These are phyloP conservation scores for Groenewaldozyma sp. DNA, from an alignment of 1,139 yeast genomes.

Conservation along the genomic window DNA sequence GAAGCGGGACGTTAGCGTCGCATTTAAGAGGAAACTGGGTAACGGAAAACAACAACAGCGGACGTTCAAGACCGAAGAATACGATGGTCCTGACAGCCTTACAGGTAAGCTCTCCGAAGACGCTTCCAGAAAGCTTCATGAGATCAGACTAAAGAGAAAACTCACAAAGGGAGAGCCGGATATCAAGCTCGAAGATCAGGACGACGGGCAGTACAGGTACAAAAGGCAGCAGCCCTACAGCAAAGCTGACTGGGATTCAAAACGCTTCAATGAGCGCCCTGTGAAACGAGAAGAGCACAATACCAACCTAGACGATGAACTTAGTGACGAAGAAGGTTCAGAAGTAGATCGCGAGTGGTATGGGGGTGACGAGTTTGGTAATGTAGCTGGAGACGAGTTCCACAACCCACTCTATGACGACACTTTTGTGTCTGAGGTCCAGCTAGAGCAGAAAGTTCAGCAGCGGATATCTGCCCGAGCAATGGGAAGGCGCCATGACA, in stretches of 20 bases:
- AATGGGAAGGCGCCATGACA: constrained; percentile 26
- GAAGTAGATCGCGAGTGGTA: constrained; percentile 33
- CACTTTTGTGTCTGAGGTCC: constrained; percentile 16
- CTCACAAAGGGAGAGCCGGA: not conserved
- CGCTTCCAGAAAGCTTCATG: constrained; percentile 17
- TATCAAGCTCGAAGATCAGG: not conserved
- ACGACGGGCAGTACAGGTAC: not conserved
- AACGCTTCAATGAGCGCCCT: too few species aligned
- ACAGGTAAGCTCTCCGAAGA: constrained; percentile 11
- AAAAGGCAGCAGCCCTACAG: constrained; percentile 4
- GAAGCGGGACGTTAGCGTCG: constrained; percentile 1
- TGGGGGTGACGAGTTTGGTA: constrained; percentile 29
- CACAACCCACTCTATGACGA: constrained; percentile 28
- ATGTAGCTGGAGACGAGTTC: constrained; percentile 30
- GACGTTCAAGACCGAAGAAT: not conserved
- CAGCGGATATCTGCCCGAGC: constrained; percentile 24
- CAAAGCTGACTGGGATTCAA: constrained; percentile 1
- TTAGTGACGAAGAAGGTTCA: not conserved
- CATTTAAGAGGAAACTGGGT: constrained; percentile 3
- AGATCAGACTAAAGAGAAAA: constrained; percentile 13
- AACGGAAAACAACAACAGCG: constrained; percentile 2
- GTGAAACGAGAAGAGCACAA: not conserved
- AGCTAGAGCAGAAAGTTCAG: constrained; percentile 21
- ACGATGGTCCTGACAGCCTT: constrained; percentile 2
- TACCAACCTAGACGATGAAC: too few species aligned